Conservation (phyloP, 352 stramenopile genomes). For the Phytophthora syringae region DNA sequence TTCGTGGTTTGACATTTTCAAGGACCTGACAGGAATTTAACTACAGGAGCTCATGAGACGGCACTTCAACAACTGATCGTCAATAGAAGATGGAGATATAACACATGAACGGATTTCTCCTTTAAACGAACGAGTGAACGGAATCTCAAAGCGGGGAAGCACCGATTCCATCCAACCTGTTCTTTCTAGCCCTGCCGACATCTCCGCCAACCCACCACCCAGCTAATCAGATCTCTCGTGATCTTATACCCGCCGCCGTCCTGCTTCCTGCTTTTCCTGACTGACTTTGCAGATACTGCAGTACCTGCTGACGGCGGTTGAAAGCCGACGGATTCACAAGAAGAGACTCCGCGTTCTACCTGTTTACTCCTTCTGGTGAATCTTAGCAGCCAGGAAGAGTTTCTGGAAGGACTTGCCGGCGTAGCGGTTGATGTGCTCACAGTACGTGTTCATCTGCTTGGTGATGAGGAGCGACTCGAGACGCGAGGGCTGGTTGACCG, state of each 20-base stretch:
- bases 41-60: no score
- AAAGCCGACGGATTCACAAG: conserved; percentile 25
- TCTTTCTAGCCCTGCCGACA: conserved; percentile 34
- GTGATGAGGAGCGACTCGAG: conserved; percentile 90
- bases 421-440: conserved; percentile 93
- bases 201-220: conserved; percentile 27
- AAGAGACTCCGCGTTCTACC: conserved; percentile 18
- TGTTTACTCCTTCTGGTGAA: conserved; percentile 83
- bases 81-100: conserved; percentile 12
- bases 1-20: no score
- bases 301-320: no score
- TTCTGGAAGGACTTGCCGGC: conserved; percentile 92
- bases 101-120: conserved; percentile 39
- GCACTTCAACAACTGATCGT: conserved; percentile 9
- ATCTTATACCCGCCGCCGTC: conserved; percentile 24
- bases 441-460: conserved; percentile 95
- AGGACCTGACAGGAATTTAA: no score
- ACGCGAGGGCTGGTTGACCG: conserved; percentile 85
- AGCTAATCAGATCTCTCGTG: conserved; percentile 20
- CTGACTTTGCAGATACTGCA: conserved; percentile 12
- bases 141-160: conserved; percentile 22
- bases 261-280: conserved; percentile 18
- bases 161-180: conserved; percentile 44
- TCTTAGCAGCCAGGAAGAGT: conserved; percentile 89
- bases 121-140: conserved; percentile 32